Base-by-base conservation (phyloP, 2,329 filamentous ascomycete species). In the Cladosporium austrohemisphaericum region DNA sequence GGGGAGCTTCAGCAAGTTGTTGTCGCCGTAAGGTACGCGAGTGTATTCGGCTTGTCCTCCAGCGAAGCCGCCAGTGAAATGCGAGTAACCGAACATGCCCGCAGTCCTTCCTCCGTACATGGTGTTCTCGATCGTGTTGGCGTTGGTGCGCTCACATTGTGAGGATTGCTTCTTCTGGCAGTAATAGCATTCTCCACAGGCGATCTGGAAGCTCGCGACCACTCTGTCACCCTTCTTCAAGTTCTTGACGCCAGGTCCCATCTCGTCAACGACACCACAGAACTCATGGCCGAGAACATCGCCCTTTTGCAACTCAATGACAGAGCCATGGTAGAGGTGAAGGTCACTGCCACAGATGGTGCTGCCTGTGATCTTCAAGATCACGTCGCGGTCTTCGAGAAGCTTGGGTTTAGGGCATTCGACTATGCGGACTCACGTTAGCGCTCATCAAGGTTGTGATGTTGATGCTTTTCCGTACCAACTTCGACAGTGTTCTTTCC, bases 1-100 rank as follows among this genome's bases (percentile, higher is more conserved):
- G 1, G 90, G 89, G 5, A 95, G 80, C 59, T 84, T 81, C 10
- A 95, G 75, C 18, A 95, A 73, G 62, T 95, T 95, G 52, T 88
- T 83, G 58, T 93, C 86, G 22, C 82, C 89, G 23, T 83, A 79
- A 0, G 90, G 88, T 6, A 94, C 88, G 6, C 89, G 80, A 0
- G 91, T 84, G 60, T 89, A 95, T 69, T 95, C 90, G 3, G 88
- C 86, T 68, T 95, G 90, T 0, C 89, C 89, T 41, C 90, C 88
- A 1, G 88, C 88, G 63, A 92, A 95, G 0, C 90, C 90, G 5
- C 88, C 89, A 0, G 86, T 90, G 63, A 95, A 88, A 62, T 89
- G 76, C 10, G 68, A 72, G 65, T 79, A 79, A 2, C 76, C 76
- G 52, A 79, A 78, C 68, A 76, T 74, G 62, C 80, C 89, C 1